Conservation (phyloP, 2,329 filamentous ascomycete genomes). For the Hymenoscyphus scutula region DNA sequence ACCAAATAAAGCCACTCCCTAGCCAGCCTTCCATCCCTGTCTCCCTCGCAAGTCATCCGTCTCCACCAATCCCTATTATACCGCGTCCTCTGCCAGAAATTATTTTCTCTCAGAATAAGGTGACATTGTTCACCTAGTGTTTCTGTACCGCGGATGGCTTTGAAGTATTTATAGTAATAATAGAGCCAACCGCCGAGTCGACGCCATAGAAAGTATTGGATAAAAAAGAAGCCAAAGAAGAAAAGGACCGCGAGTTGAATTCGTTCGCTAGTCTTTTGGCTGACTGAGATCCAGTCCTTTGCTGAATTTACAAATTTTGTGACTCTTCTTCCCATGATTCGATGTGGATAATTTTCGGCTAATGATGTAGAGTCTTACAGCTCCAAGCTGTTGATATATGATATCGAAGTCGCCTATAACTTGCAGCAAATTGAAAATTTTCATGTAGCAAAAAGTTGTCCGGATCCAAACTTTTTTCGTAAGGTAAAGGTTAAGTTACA, state of each 20-base stretch:
- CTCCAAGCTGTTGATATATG: background rate
- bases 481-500: background rate
- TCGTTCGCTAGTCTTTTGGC: background rate
- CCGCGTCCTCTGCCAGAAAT: slow-evolving; percentile 5
- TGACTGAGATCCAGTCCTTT: background rate
- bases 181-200: background rate
- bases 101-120: background rate
- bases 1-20: slow-evolving; percentile 1
- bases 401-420: background rate
- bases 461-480: background rate
- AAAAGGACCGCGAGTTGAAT: background rate
- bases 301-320: background rate
- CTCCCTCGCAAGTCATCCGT: slow-evolving; percentile 11
- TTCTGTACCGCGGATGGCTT: background rate
- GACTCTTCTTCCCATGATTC: background rate
- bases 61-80: slow-evolving; percentile 10
- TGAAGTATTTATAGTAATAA: background rate
- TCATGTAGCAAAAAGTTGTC: background rate
- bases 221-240: background rate
- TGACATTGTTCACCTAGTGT: slow-evolving; percentile 42
- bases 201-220: background rate
- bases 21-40: background rate
- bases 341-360: background rate
- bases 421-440: background rate
- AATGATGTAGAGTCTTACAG: background rate